These are phyloP conservation scores for Ophiostoma angusticollis DNA, from an alignment of 2,329 filamentous ascomycete species.

Conservation along the genomic window DNA sequence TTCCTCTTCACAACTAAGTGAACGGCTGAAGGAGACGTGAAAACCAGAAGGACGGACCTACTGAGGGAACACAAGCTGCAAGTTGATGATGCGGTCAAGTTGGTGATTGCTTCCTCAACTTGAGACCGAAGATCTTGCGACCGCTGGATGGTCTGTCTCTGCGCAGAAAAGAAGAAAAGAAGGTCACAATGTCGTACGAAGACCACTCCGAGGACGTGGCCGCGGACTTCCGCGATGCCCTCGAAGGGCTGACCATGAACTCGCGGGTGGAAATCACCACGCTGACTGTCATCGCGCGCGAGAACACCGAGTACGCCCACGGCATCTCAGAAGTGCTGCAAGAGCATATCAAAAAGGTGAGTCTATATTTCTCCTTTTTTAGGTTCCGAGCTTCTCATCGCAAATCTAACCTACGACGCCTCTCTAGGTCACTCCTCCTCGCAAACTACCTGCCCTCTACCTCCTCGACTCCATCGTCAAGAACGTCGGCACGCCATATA, in stretches of 20 bases:
- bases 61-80: no score
- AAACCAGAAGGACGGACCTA: no score
- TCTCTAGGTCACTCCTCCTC: constrained; percentile 64
- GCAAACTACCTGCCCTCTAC: constrained; percentile 91
- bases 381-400: no score
- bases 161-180: no score
- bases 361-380: constrained; percentile 32
- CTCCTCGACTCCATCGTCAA: constrained; percentile 97
- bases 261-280: constrained; percentile 94
- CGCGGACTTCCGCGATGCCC: constrained; percentile 83
- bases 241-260: constrained; percentile 84
- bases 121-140: no score
- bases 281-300: constrained; percentile 90
- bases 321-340: constrained; percentile 84
- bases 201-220: constrained; percentile 67
- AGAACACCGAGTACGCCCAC: constrained; percentile 91
- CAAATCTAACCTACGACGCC: no score
- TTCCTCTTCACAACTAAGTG: no score
- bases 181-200: constrained; percentile 35
- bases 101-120: no score
- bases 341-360: constrained; percentile 89
- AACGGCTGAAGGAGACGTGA: no score
- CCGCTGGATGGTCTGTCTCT: no score
- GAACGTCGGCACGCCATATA: constrained; percentile 96
- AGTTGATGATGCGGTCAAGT: no score